phyloP scores from a whole-genome alignment of 768 basidiomycete species.

The Collybia mongolica region DNA sequence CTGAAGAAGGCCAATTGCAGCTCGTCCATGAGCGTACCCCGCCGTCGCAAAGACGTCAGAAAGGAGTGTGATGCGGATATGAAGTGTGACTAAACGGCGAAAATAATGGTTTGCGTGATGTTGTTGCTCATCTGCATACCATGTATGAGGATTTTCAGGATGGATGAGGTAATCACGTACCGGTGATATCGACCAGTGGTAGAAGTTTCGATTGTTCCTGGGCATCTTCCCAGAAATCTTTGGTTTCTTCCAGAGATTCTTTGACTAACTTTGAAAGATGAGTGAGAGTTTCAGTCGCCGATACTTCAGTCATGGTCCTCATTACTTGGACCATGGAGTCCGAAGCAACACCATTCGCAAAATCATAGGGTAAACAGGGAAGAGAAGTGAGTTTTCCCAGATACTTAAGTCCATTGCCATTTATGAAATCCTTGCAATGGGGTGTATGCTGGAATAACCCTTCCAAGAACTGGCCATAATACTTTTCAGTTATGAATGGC shows the following conservation, averaged over 20 bases:
- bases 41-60: conserved; percentile 86
- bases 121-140: conserved; percentile 40
- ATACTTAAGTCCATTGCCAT: conserved; percentile 68
- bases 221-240: conserved; percentile 64
- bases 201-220: conserved; percentile 60
- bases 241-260: conserved; percentile 66
- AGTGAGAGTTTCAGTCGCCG: conserved; percentile 71
- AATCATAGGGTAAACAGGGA: conserved; percentile 88
- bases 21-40: conserved; percentile 78
- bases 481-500: not conserved
- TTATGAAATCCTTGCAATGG: conserved; percentile 89
- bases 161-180: conserved; percentile 27
- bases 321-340: conserved; percentile 88
- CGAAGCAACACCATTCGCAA: conserved; percentile 79
- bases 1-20: conserved; percentile 72
- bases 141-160: not conserved
- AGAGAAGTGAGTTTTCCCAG: conserved; percentile 78
- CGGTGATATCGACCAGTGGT: conserved; percentile 55
- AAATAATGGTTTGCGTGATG: conserved; percentile 60
- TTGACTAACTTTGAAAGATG: conserved; percentile 72
- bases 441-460: conserved; percentile 91
- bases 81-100: conserved; percentile 69
- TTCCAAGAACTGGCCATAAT: conserved; percentile 73
- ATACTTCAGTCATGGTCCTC: conserved; percentile 84
- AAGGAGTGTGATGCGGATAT: conserved; percentile 78